Evolutionary conservation across 345 rosid species (phyloP).

Genomic region (Lepidium aucheri): DNA sequence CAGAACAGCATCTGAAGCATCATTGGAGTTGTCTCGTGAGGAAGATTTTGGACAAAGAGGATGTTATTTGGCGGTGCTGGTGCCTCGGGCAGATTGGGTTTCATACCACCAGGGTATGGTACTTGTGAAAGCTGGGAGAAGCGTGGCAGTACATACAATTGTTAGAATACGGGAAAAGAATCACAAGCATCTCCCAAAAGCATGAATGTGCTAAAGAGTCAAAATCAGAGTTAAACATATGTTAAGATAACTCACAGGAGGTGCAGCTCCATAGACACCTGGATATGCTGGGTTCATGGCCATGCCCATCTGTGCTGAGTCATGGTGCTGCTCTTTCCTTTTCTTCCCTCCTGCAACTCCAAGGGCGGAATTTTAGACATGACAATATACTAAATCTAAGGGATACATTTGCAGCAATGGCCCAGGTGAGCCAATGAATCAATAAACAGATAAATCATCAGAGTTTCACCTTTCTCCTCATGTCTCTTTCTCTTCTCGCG

Average conservation of each 20-base stretch:
- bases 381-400: not conserved
- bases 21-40: slow-evolving; percentile 77
- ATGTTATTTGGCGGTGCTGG: slow-evolving; percentile 94
- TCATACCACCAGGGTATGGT: slow-evolving; percentile 62
- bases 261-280: slow-evolving; percentile 67
- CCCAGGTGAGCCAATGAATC: not conserved
- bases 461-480: slow-evolving; percentile 70
- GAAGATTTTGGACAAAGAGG: slow-evolving; percentile 86
- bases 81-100: slow-evolving; percentile 63
- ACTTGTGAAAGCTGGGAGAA: slow-evolving; percentile 71
- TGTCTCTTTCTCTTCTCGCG: slow-evolving; percentile 92
- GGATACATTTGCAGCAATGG: not conserved
- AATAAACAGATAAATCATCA: not conserved
- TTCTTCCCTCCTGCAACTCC: slow-evolving; percentile 54
- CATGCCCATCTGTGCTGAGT: slow-evolving; percentile 51
- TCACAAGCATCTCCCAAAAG: not conserved
- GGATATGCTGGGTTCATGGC: slow-evolving; percentile 57
- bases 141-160: not conserved
- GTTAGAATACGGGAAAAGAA: not conserved
- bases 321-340: slow-evolving; percentile 71
- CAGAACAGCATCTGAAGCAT: slow-evolving; percentile 70
- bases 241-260: slow-evolving; percentile 95
- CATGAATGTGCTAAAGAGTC: not conserved
- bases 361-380: not conserved
- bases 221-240: not conserved